phyloP scores from a whole-genome alignment of 495 filamentous ascomycete species.

The Penicillium coprophilum region DNA sequence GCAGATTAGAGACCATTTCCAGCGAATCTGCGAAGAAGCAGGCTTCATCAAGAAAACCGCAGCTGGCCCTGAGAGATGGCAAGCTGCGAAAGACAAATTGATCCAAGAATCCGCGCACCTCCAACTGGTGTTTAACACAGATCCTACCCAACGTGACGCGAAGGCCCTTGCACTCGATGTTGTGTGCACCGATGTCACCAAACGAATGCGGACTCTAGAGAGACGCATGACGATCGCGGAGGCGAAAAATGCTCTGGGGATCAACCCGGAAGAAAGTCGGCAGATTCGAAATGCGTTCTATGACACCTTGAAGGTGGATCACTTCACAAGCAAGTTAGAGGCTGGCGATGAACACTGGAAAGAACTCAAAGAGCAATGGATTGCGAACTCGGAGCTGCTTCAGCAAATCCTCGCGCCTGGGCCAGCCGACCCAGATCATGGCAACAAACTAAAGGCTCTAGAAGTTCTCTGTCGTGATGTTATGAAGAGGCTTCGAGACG shows the following conservation, averaged over 20 bases:
- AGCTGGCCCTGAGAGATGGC: slow-evolving; percentile 71
- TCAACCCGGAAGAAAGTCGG: slow-evolving; percentile 71
- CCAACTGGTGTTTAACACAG: slow-evolving; percentile 57
- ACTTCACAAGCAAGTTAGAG: slow-evolving; percentile 72
- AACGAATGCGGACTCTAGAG: slow-evolving; percentile 66
- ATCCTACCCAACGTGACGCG: slow-evolving; percentile 50
- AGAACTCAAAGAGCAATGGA: slow-evolving; percentile 68
- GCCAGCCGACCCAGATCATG: slow-evolving; percentile 53
- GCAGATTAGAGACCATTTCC: slow-evolving; percentile 64
- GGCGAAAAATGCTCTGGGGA: slow-evolving; percentile 67
- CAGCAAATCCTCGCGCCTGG: slow-evolving; percentile 56
- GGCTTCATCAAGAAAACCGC: slow-evolving; percentile 72
- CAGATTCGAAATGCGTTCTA: slow-evolving; percentile 66
- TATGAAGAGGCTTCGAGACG: slow-evolving; percentile 70
- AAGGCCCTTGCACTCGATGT: slow-evolving; percentile 71
- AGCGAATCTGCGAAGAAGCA: slow-evolving; percentile 62
- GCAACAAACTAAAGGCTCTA: slow-evolving; percentile 62
- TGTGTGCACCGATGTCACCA: slow-evolving; percentile 79
- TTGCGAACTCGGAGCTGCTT: slow-evolving; percentile 56
- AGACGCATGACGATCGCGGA: slow-evolving; percentile 67
- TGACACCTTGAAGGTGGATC: slow-evolving; percentile 62
- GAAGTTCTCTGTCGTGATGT: slow-evolving; percentile 71
- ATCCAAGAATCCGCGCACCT: slow-evolving; percentile 65
- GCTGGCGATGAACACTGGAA: slow-evolving; percentile 71
- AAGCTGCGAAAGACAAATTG: slow-evolving; percentile 66